phyloP scores from a whole-genome alignment of 2,329 filamentous ascomycete genomes.

The Claviceps arundinis region DNA sequence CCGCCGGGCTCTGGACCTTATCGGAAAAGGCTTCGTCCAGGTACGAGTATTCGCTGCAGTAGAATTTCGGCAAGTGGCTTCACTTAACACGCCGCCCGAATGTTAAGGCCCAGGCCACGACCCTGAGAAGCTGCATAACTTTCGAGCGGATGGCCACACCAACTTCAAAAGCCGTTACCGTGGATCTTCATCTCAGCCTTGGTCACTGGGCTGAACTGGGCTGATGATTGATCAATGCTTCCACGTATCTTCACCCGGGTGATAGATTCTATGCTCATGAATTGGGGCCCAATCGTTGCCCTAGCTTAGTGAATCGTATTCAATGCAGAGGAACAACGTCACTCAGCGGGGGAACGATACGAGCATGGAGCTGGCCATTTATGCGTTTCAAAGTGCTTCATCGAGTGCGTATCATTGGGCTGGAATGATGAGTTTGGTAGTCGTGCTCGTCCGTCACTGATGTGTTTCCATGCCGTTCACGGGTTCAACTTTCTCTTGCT shows the following conservation, averaged over 20 bases:
- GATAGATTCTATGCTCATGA: constrained; percentile 52
- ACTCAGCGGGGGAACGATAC: constrained; percentile 50
- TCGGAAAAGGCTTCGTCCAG: too few relatives aligned
- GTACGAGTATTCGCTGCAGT: too few relatives aligned
- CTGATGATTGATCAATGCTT: constrained; percentile 57
- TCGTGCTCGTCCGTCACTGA: constrained; percentile 9
- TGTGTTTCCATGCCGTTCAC: background rate
- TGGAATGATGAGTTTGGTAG: constrained; percentile 23
- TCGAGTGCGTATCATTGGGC: constrained; percentile 29
- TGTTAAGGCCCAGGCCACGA: constrained; percentile 14
- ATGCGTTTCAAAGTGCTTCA: constrained; percentile 46
- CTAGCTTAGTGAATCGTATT: constrained; percentile 57
- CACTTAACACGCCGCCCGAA: too few relatives aligned
- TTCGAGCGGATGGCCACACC: constrained; percentile 39
- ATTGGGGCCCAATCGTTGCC: constrained; percentile 59
- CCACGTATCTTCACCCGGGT: constrained; percentile 56
- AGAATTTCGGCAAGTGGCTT: too few relatives aligned
- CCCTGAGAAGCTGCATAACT: too few relatives aligned
- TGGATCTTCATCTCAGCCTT: constrained; percentile 39
- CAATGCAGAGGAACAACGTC: constrained; percentile 54
- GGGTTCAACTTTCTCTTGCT: background rate
- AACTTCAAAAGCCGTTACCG: constrained; percentile 43
- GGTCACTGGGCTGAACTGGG: constrained; percentile 27
- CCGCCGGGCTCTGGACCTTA: too few relatives aligned
- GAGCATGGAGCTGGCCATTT: constrained; percentile 58